phyloP scores from a whole-genome alignment of 495 filamentous ascomycete genomes.

The Aspergillus ostianus region DNA sequence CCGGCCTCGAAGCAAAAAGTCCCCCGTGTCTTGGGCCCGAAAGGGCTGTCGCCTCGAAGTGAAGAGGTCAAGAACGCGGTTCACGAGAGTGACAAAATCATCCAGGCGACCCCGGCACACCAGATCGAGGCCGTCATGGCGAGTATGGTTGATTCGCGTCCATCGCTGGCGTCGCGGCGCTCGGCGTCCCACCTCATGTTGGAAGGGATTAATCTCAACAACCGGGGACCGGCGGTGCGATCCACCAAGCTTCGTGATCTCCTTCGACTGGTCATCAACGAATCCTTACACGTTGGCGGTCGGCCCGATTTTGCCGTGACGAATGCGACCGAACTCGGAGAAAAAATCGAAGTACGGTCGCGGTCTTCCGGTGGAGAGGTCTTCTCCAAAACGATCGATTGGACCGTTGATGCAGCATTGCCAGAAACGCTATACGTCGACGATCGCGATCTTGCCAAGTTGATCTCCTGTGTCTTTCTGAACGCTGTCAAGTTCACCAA shows the following conservation, averaged over 20 bases:
- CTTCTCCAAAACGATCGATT: slow-evolving; percentile 61
- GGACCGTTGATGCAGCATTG: slow-evolving; percentile 62
- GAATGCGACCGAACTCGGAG: slow-evolving; percentile 59
- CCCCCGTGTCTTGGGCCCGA: slow-evolving; percentile 31
- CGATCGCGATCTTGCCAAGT: slow-evolving; percentile 69
- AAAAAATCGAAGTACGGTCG: slow-evolving; percentile 63
- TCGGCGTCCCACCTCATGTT: slow-evolving; percentile 41
- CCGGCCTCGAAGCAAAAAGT: slow-evolving; percentile 40
- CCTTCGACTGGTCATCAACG: slow-evolving; percentile 65
- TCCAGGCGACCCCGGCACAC: slow-evolving; percentile 38
- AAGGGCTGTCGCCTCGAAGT: slow-evolving; percentile 49
- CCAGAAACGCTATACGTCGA: slow-evolving; percentile 68
- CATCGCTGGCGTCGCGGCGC: slow-evolving; percentile 41
- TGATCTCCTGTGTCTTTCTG: slow-evolving; percentile 70
- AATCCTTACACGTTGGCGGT: slow-evolving; percentile 68
- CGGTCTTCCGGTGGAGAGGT: slow-evolving; percentile 57
- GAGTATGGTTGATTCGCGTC: slow-evolving; percentile 40
- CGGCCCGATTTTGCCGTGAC: slow-evolving; percentile 68
- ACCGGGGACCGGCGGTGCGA: slow-evolving; percentile 44
- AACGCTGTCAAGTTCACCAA: slow-evolving; percentile 84
- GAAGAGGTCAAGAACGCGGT: slow-evolving; percentile 49
- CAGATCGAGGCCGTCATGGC: slow-evolving; percentile 45
- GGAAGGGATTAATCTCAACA: slow-evolving; percentile 47
- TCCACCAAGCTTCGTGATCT: slow-evolving; percentile 64
- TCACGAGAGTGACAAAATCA: slow-evolving; percentile 49